phyloP scores from a whole-genome alignment of 305 asterid genomes.

The Galium porrigens region DNA sequence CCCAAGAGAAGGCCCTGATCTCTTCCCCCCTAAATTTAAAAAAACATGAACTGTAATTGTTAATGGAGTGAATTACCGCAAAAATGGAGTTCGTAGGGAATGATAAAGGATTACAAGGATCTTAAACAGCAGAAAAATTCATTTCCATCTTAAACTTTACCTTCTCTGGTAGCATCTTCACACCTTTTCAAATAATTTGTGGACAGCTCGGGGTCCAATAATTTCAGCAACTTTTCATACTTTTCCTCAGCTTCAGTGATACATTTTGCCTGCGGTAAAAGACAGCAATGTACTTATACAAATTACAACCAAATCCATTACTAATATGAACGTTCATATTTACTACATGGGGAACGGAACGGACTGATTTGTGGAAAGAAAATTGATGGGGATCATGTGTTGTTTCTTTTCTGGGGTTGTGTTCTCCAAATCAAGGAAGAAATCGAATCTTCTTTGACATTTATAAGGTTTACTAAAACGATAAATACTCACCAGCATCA shows the following conservation, averaged over 20 bases:
- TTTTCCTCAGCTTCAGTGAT: constrained; percentile 68
- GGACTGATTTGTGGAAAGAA: neutral
- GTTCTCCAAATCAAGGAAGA: neutral
- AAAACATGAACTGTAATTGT: neutral
- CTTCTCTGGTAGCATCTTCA: constrained; percentile 90
- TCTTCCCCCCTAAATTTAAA: constrained; percentile 46
- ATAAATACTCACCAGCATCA: constrained; percentile 55
- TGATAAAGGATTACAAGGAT: neutral
- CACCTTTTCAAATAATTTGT: constrained; percentile 54
- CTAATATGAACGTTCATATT: neutral
- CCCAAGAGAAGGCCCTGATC: constrained; percentile 60
- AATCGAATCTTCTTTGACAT: neutral
- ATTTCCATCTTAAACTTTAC: constrained; percentile 17
- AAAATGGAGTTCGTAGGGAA: neutral
- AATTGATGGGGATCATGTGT: too few species aligned
- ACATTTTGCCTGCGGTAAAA: constrained; percentile 39
- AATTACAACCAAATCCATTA: neutral
- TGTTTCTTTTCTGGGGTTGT: too few species aligned
- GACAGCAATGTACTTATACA: neutral
- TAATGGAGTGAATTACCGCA: neutral
- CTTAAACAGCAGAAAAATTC: neutral
- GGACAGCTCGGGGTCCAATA: constrained; percentile 44
- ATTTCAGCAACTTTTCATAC: constrained; percentile 37
- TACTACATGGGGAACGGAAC: neutral
- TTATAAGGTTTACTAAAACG: neutral